Base-by-base conservation (phyloP, 129 eudicot genomes). In the Flaveria ramosissima region DNA sequence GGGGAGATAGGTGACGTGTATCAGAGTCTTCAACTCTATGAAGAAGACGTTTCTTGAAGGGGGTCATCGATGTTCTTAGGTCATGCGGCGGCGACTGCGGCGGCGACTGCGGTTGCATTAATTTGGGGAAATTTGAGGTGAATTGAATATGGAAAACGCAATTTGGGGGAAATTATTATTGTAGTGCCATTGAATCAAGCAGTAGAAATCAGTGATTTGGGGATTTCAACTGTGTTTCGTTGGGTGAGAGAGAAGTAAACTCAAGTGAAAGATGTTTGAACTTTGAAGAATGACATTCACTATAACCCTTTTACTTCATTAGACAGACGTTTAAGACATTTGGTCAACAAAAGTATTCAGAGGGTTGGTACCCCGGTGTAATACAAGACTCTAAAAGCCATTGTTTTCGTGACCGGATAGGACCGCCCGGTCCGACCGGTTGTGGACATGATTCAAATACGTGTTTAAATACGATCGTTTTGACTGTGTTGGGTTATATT, bases 21-120 rank as follows among this genome's bases (percentile, higher is more conserved):
- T 62, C 19, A 23, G 82, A 17, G 46, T 78, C 80, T 83, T 78
- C 83, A 63, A 70, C 79, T 78, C 83, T 75, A 55, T 83, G 86
- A 75, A 78, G 83, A 21, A 78, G 83, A 11, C 86, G 79, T 63
- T 83, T 83, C 70, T 83, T 83, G 73, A 83, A 78, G 9, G 86
- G 86, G 30, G 80, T 78, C 80, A 78, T 83, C 47, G 81, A 46
- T 7, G 83, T 30, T 48, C 15, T 39, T 14, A n/a, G 71, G 59
- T 56, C 26, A 7, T 24, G 84, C 51, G 74, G 84, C 70, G 82
- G 82, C 56, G 85, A 48, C 20, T 23, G 73, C 56, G 55, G 53
- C 72, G 71, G 71, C 72, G 83, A 32, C 41, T 42, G 70, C 71
- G 77, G 56, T 73, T 73, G 79, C 83, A 66, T 80, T 73, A 65